phyloP scores from a whole-genome alignment of 2,329 filamentous ascomycete species.

The Calonectria honghensis region DNA sequence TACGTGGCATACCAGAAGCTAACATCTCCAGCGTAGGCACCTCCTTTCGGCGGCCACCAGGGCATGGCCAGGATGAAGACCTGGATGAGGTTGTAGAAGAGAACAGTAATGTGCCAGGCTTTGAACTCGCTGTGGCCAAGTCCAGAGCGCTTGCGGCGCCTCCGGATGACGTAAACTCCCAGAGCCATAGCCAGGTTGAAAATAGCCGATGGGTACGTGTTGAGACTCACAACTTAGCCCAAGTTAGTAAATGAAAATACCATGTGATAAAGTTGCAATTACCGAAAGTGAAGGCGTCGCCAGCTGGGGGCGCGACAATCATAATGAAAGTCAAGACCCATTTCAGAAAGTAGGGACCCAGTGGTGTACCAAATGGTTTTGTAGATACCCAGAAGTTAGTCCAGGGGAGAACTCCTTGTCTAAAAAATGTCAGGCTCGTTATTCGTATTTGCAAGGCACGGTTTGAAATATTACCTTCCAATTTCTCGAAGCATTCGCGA shows the following conservation, averaged over 20 bases:
- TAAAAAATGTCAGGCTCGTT: conserved; percentile 36
- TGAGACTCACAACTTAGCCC: conserved; percentile 72
- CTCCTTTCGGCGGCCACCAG: conserved; percentile 80
- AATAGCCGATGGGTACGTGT: conserved; percentile 74
- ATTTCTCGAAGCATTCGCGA: conserved; percentile 77
- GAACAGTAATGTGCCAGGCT: conserved; percentile 74
- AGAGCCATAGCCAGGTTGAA: conserved; percentile 75
- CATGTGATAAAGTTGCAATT: conserved; percentile 29
- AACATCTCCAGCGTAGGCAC: conserved; percentile 77
- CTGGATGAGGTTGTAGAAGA: conserved; percentile 77
- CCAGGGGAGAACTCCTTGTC: conserved; percentile 77
- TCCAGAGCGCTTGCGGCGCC: conserved; percentile 70
- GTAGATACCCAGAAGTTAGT: conserved; percentile 78
- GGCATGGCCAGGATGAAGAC: conserved; percentile 80
- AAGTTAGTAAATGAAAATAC: neutral
- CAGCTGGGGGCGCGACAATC: conserved; percentile 76
- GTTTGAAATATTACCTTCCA: conserved; percentile 62
- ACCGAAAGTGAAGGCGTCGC: conserved; percentile 79
- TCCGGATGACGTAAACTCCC: conserved; percentile 75
- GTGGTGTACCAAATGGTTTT: conserved; percentile 73
- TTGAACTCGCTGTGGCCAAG: conserved; percentile 71
- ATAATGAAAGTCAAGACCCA: conserved; percentile 75
- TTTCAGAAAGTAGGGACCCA: conserved; percentile 75
- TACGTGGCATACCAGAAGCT: conserved; percentile 86
- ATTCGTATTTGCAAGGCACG: rapidly evolving